Evolutionary conservation across 2,329 filamentous ascomycete genomes (phyloP).

Genomic region (Celoporthe dispersa): DNA sequence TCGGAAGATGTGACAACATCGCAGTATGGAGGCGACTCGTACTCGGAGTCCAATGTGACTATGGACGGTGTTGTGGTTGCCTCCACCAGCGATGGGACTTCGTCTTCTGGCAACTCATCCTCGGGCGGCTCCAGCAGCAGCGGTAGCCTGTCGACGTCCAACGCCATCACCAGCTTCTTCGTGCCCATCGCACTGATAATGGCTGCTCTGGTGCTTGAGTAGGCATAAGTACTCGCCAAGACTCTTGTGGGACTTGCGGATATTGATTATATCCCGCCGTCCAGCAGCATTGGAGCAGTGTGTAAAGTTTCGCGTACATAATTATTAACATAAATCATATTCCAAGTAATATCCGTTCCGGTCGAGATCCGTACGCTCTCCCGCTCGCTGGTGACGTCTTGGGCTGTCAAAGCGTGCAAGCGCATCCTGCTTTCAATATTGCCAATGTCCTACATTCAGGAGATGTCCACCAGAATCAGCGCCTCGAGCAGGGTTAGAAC

Average conservation of each 20-base stretch:
- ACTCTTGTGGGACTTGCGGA: background rate
- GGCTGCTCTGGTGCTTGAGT: background rate
- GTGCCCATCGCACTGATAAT: background rate
- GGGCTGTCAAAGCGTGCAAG: background rate
- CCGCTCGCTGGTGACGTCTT: background rate
- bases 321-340: background rate
- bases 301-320: background rate
- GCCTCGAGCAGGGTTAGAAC: background rate
- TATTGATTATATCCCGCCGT: background rate
- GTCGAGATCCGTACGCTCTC: background rate
- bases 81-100: constrained; percentile 18
- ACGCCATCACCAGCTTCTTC: background rate
- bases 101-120: constrained; percentile 10
- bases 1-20: constrained; percentile 42
- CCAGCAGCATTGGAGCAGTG: background rate
- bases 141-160: background rate
- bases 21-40: constrained; percentile 25
- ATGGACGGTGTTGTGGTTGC: constrained; percentile 22
- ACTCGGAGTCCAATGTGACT: constrained; percentile 27
- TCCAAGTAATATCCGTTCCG: background rate
- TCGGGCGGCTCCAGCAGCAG: constrained; percentile 10
- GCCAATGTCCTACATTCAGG: too few relatives aligned
- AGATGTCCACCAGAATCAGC: background rate
- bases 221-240: background rate
- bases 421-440: background rate